phyloP scores from a whole-genome alignment of 2,329 filamentous ascomycete genomes.

The Bipolaris bicolor region DNA sequence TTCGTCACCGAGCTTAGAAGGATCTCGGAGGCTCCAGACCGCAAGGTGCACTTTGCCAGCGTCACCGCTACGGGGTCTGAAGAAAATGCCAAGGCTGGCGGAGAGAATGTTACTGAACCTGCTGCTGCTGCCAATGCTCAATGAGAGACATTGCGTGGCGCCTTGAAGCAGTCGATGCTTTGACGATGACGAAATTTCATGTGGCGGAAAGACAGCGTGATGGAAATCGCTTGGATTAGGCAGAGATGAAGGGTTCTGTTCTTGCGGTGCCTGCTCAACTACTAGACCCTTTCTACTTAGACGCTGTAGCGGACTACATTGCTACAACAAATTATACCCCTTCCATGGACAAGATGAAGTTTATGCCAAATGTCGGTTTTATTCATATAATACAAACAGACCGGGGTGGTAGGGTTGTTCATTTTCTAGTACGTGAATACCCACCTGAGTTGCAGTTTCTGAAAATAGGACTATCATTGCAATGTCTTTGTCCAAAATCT shows the following conservation, averaged over 20 bases:
- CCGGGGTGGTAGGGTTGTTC: too few species aligned
- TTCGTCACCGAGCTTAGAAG: conserved; percentile 83
- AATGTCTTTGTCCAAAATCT: too few species aligned
- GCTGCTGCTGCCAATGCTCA: conserved; percentile 15
- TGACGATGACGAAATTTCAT: conserved; percentile 18
- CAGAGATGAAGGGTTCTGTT: conserved; percentile 4
- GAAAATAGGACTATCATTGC: too few species aligned
- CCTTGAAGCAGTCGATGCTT: conserved; percentile 5
- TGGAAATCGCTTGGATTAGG: conserved; percentile 15
- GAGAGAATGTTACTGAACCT: conserved; percentile 12
- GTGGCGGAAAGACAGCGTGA: conserved; percentile 24
- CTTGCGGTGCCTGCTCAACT: conserved; percentile 8
- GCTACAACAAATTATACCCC: conserved; percentile 14
- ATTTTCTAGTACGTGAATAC: too few species aligned
- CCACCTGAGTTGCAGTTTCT: too few species aligned
- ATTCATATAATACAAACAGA: too few species aligned
- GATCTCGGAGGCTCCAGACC: conserved; percentile 60
- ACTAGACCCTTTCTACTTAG: conserved; percentile 15
- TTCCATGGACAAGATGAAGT: not conserved
- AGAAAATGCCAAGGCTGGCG: conserved; percentile 3
- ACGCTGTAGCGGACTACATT: conserved; percentile 8
- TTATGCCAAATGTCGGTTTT: not conserved
- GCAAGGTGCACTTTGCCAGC: conserved; percentile 50
- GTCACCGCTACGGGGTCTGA: conserved; percentile 17
- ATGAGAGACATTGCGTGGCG: conserved; percentile 2